phyloP scores from a whole-genome alignment of 768 basidiomycete genomes.

The Galerina marginata region DNA sequence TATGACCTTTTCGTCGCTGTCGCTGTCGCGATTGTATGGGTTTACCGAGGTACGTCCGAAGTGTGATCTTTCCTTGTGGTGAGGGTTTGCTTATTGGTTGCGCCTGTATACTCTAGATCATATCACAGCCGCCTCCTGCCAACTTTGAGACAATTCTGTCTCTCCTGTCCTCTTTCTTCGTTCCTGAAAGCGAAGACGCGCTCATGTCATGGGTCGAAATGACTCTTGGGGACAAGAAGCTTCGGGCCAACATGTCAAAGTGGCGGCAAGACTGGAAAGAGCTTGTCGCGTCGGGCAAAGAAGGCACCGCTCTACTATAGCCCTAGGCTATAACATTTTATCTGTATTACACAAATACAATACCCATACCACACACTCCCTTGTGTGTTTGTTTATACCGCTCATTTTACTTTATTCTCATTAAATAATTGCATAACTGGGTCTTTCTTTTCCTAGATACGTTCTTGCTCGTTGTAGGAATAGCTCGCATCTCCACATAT shows the following conservation, averaged over 20 bases:
- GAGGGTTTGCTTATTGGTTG: neutral
- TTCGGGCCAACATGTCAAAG: slow-evolving; percentile 66
- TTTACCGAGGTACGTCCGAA: slow-evolving; percentile 71
- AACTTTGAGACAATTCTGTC: slow-evolving; percentile 93
- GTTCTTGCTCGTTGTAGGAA: neutral
- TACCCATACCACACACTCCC: neutral
- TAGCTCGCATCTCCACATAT: neutral
- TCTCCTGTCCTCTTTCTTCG: slow-evolving; percentile 91
- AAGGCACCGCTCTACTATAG: slow-evolving; percentile 64
- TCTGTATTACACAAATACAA: neutral
- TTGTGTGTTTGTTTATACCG: neutral
- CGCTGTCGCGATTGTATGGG: slow-evolving; percentile 90
- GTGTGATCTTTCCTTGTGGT: neutral
- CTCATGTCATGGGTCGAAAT: slow-evolving; percentile 83
- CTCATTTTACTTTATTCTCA: slow-evolving; percentile 10
- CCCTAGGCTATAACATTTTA: neutral
- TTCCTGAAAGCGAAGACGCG: slow-evolving; percentile 87
- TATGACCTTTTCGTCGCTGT: slow-evolving; percentile 86
- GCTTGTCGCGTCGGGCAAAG: slow-evolving; percentile 69
- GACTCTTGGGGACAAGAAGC: slow-evolving; percentile 61
- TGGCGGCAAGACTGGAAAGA: slow-evolving; percentile 87
- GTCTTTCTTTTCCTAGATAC: neutral
- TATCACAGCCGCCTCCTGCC: slow-evolving; percentile 76
- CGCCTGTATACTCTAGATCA: slow-evolving; percentile 58
- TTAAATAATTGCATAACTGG: slow-evolving; percentile 6